phyloP scores from a whole-genome alignment of 139 green algal genomes.

The Marvania coccoides region DNA sequence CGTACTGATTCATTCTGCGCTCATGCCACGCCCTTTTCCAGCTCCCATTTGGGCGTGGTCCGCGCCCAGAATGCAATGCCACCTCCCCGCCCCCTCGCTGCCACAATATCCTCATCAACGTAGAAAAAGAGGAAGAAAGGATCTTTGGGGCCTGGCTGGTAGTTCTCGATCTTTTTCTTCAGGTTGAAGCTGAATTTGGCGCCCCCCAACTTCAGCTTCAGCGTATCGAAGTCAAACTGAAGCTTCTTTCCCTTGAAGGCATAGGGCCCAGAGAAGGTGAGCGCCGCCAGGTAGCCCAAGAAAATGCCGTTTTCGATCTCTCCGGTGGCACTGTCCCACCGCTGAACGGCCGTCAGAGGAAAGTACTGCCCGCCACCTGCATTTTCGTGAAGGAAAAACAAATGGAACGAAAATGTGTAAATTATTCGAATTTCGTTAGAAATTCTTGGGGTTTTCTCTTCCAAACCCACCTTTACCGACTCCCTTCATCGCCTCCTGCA shows the following conservation, averaged over 20 bases:
- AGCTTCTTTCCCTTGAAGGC: constrained; percentile 17
- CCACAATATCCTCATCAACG: constrained; percentile 29
- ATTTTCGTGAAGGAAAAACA: no score
- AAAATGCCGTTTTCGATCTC: constrained; percentile 47
- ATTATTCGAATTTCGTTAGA: no score
- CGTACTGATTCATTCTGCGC: not conserved
- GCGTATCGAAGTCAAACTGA: constrained; percentile 38
- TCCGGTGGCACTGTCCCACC: constrained; percentile 22
- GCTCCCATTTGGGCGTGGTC: constrained; percentile 14
- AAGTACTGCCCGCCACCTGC: constrained; percentile 37
- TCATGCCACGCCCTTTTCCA: constrained; percentile 22
- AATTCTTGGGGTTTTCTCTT: no score
- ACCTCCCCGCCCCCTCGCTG: constrained; percentile 31
- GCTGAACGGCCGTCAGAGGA: constrained; percentile 32
- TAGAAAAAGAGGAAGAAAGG: constrained; percentile 47
- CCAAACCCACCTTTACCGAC: constrained; percentile 17
- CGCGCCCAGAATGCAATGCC: constrained; percentile 43
- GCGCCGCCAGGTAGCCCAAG: constrained; percentile 30
- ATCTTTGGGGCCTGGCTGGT: not conserved
- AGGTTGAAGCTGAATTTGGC: constrained; percentile 5
- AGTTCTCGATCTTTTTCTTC: constrained; percentile 7
- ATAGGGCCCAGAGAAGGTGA: constrained; percentile 34
- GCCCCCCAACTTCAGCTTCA: constrained; percentile 28
- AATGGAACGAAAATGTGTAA: no score
- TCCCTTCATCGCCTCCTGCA: constrained; percentile 16